Conservation (phyloP, 768 basidiomycete genomes). For the Rubroboletus pulcherrimus region DNA sequence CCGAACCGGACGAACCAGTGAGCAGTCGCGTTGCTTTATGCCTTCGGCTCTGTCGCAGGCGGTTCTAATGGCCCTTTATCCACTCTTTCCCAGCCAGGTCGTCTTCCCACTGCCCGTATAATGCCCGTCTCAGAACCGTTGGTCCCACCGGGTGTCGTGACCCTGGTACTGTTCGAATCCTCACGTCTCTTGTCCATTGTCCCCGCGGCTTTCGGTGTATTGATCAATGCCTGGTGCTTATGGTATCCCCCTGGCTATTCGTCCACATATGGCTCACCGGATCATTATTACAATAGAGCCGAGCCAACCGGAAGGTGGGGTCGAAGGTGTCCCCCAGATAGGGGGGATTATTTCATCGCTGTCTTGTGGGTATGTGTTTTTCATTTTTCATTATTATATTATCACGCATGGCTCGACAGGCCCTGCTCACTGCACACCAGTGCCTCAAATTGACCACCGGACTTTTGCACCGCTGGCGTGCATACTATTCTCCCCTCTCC, state of each 20-base stretch:
- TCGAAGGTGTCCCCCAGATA: constrained; percentile 41
- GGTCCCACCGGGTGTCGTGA: constrained; percentile 47
- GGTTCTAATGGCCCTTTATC: constrained; percentile 7
- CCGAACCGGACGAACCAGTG: constrained; percentile 74
- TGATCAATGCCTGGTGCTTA: constrained; percentile 58
- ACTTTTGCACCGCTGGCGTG: constrained; percentile 82
- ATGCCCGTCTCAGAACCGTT: constrained; percentile 47
- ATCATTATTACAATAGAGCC: not conserved
- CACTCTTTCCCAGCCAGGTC: constrained; percentile 43
- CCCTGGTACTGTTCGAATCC: constrained; percentile 63
- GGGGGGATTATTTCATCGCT: constrained; percentile 64
- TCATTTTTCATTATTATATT: not conserved
- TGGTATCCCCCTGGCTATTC: constrained; percentile 41
- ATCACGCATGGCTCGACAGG: constrained; percentile 38
- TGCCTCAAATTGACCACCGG: constrained; percentile 87
- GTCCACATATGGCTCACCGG: constrained; percentile 1
- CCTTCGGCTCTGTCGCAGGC: not conserved
- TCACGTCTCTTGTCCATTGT: constrained; percentile 70
- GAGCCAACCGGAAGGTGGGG: constrained; percentile 20
- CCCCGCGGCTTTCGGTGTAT: constrained; percentile 63
- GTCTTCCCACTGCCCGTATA: constrained; percentile 68
- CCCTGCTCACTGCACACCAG: constrained; percentile 83
- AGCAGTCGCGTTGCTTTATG: constrained; percentile 25
- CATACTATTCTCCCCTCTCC: constrained; percentile 84
- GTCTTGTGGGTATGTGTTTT: constrained; percentile 60